Base-by-base conservation (phyloP, 352 stramenopile genomes). In the Phytophthora sp. region DNA sequence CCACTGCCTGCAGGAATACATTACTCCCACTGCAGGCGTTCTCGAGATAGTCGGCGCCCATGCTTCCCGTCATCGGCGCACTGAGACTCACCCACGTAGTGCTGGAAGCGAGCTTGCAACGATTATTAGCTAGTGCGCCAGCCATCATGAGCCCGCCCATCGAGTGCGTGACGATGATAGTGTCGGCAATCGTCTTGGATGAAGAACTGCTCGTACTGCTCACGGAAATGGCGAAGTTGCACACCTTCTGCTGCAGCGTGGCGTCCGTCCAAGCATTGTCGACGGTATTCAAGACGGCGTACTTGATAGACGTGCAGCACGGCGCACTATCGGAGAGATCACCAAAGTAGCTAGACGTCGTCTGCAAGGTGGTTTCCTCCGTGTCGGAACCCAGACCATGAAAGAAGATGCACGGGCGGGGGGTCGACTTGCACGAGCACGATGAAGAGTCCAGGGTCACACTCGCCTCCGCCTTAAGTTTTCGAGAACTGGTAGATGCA, bases 131-230 rank as follows among this genome's bases (percentile, higher is more conserved):
- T 27, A 86, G 35, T 0, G 69, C 73, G 32, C 67, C 63, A 1
- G 11, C 70, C 28, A 76, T 26, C 39, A 77, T 66, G 28, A 82
- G 54, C 31, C 67, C 70, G 21, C 70, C 70, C 66, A 79, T 79
- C 9, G 74, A 82, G 53, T 82, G 69, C 13, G 62, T 62, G 7
- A 79, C 58, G 10, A 82, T 41, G 35, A 79, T 78, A 1, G 69
- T 68, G 35, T 76, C 56, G 2, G 66, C 62, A 26, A 76, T 66
- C 9, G 56, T 62, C 23, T 61, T 60, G 0, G 59, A 55, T 7
- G 59, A 58, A 5, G 35, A 32, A 28, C 51, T 63, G 17, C 63
- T 69, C 8, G 54, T 69, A 28, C 54, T 58, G 31, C 62, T 72
- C 9, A 70, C 50, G 3, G 45, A 54, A 1, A 77, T 42, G 6